phyloP scores from a whole-genome alignment of 345 rosid species.

The Euclidium syriacum region DNA sequence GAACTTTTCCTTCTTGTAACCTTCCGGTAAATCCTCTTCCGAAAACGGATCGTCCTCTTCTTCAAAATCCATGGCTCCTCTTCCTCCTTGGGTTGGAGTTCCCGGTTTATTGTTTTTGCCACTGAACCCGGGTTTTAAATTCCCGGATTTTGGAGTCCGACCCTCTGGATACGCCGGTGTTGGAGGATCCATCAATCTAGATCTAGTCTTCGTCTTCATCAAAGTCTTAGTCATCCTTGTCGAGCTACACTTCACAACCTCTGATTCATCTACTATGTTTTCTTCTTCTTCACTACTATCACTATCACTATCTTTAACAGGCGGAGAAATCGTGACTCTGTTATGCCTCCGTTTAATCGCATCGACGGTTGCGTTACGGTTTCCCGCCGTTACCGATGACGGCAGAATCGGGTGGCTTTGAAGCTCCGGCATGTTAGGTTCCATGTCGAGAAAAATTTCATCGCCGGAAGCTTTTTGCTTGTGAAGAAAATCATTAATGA shows the following conservation, averaged over 20 bases:
- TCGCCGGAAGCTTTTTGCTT: slow-evolving; percentile 71
- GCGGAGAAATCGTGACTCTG: slow-evolving; percentile 32
- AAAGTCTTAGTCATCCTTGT: slow-evolving; percentile 37
- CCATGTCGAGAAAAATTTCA: slow-evolving; percentile 63
- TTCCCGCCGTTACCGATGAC: slow-evolving; percentile 2
- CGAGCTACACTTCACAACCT: slow-evolving; percentile 54
- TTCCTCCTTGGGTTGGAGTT: slow-evolving; percentile 13
- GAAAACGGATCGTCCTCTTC: slow-evolving; percentile 75
- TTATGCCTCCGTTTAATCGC: slow-evolving; percentile 32
- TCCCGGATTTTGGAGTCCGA: slow-evolving; percentile 40
- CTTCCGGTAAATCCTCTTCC: slow-evolving; percentile 77
- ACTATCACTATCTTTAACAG: slow-evolving; percentile 29
- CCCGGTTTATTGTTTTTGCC: slow-evolving; percentile 29
- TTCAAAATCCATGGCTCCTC: slow-evolving; percentile 33
- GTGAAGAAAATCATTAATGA: slow-evolving; percentile 65
- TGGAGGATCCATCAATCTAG: slow-evolving; percentile 69
- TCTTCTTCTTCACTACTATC: slow-evolving; percentile 20
- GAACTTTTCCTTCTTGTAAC: slow-evolving; percentile 45
- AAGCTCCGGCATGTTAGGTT: slow-evolving; percentile 68
- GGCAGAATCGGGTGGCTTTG: slow-evolving; percentile 23
- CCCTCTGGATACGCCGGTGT: slow-evolving; percentile 30
- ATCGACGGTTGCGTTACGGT: slow-evolving; percentile 15
- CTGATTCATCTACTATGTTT: slow-evolving; percentile 30
- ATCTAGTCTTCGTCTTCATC: slow-evolving; percentile 47
- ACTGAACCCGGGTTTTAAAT: too few relatives aligned